Conservation (phyloP, 345 rosid species). For the Lagerstroemia speciosa region DNA sequence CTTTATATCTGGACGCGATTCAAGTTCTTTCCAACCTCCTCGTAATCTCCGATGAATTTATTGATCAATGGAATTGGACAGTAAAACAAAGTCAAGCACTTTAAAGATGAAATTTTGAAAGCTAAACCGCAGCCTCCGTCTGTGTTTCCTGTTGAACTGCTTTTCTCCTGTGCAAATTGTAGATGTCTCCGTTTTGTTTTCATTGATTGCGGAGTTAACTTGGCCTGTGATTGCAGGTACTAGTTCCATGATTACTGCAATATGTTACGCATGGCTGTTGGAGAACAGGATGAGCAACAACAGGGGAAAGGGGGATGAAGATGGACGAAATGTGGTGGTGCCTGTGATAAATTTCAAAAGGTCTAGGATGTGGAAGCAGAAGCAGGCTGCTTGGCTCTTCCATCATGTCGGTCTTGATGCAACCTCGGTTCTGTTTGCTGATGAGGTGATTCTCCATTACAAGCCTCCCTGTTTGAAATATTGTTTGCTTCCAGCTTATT, state of each 20-base stretch:
- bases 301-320: conserved; percentile 17
- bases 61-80: not conserved
- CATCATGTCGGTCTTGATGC: conserved; percentile 48
- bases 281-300: conserved; percentile 32
- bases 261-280: conserved; percentile 54
- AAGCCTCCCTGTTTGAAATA: not conserved
- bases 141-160: not conserved
- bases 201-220: not conserved
- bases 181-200: not conserved
- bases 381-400: conserved; percentile 60
- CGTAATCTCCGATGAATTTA: not conserved
- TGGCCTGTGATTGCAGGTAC: conserved; percentile 29
- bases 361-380: conserved; percentile 45
- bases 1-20: not conserved
- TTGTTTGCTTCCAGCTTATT: not conserved
- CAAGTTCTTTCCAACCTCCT: not conserved
- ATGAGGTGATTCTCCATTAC: conserved; percentile 33
- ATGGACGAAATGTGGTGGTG: conserved; percentile 16
- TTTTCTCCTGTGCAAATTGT: not conserved
- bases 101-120: not conserved
- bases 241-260: conserved; percentile 54
- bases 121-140: not conserved
- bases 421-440: conserved; percentile 46
- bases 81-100: not conserved
- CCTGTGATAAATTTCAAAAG: conserved; percentile 58